These are phyloP conservation scores for Trichoderma atroviride DNA, from an alignment of 2,329 filamentous ascomycete species.

Conservation along the genomic window DNA sequence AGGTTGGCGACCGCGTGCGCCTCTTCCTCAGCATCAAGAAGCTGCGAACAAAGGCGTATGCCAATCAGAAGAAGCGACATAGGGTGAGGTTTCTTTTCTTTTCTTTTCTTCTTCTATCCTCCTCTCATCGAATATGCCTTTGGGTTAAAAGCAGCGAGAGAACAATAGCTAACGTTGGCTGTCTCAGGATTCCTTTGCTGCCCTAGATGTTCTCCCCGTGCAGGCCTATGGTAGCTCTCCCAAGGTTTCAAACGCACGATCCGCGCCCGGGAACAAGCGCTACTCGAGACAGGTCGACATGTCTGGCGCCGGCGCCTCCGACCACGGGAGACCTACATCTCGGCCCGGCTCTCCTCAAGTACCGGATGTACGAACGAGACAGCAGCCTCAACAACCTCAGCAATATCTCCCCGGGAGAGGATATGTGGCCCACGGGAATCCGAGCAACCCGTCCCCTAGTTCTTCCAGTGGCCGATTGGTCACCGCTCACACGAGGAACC, in stretches of 20 bases:
- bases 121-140: neutral
- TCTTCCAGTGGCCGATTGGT: constrained; percentile 64
- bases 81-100: constrained; percentile 60
- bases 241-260: constrained; percentile 64
- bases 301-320: constrained; percentile 35
- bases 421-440: constrained; percentile 49
- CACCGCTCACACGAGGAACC: constrained; percentile 73
- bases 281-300: constrained; percentile 65
- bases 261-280: constrained; percentile 57
- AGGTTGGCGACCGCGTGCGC: constrained; percentile 92
- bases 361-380: constrained; percentile 35
- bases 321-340: constrained; percentile 42
- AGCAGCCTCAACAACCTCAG: constrained; percentile 44
- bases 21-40: constrained; percentile 86
- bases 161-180: neutral
- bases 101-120: neutral
- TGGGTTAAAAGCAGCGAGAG: neutral
- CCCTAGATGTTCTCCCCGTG: constrained; percentile 66
- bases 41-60: constrained; percentile 73
- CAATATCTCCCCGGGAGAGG: constrained; percentile 56
- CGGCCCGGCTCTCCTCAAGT: constrained; percentile 44
- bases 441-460: constrained; percentile 66
- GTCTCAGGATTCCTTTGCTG: constrained; percentile 76
- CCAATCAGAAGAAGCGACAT: constrained; percentile 80
- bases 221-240: constrained; percentile 45